Evolutionary conservation across 1,284 basidiomycete species (phyloP), one percentile per base, ranked within the genome.

Genomic region (Nidula niveotomentosa): DNA sequence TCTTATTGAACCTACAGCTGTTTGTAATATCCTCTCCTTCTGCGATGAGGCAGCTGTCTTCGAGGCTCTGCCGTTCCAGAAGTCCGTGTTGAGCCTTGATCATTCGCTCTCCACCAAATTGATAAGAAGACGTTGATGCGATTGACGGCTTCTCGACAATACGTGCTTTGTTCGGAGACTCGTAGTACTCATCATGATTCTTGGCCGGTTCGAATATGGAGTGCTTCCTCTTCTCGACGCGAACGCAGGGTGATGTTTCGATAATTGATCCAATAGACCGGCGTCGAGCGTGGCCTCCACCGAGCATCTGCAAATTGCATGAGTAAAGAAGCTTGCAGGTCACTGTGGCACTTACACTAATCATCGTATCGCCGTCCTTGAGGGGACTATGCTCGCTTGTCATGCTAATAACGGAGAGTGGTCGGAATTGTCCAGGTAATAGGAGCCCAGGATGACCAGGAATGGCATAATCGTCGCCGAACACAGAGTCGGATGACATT

Each of bases 331-430:
- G 36, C 33, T 45, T 15, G 7, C 7, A 47, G 43, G 17, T 13
- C 8, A 45, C 51, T 53, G 15, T 36, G 36, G 30, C 2, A 72
- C 86, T 64, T 68, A 90, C 89, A 48, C 81, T 83, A 53, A 91
- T 85, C 88, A 91, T 89, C 0, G 89, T 91, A 58, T 91, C 89
- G 58, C 91, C 87, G 37, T 91, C 88, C 59, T 78, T 77, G 33
- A 72, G 69, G 0, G 83, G 78, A 57, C 79, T 82, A 46, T 83
- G 79, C 7, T 70, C 64, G 52, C 78, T 84, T 50, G 67, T 54
- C 39, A 79, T 69, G 62, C 87, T 91, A 55, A 85, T 67, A 48
- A 85, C 75, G 0, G 88, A 90, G 33, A 88, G 61, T 0, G 87
- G 87, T 15, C 87, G 76, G 71, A 83, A 87, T 34, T 80, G 77